These are phyloP conservation scores for Talaromyces stipitatus DNA, from an alignment of 495 filamentous ascomycete genomes.

Conservation along the genomic window DNA sequence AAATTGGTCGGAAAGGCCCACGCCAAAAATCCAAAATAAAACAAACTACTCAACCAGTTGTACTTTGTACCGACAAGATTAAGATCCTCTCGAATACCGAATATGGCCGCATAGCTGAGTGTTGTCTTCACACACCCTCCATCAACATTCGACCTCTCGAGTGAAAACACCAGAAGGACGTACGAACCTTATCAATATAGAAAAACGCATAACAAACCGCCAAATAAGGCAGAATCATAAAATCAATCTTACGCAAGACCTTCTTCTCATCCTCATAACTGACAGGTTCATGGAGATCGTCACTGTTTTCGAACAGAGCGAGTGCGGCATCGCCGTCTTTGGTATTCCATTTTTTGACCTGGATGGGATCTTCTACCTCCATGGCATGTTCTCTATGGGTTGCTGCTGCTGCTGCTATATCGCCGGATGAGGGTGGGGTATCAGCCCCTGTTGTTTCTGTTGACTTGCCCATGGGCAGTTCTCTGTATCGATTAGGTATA, in stretches of 20 bases:
- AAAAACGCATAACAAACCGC: constrained; percentile 55
- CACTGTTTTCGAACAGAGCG: constrained; percentile 33
- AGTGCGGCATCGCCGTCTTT: constrained; percentile 38
- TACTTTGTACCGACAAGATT: constrained; percentile 36
- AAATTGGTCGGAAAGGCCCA: constrained; percentile 46
- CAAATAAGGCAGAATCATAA: constrained; percentile 41
- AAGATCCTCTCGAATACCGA: constrained; percentile 45
- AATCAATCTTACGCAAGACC: constrained; percentile 49
- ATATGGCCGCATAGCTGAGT: constrained; percentile 50
- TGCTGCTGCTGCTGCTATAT: neutral
- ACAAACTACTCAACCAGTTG: constrained; percentile 37
- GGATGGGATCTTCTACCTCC: constrained; percentile 3
- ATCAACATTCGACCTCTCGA: constrained; percentile 27
- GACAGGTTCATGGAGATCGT: constrained; percentile 31
- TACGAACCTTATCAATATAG: constrained; percentile 47
- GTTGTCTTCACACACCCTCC: constrained; percentile 45
- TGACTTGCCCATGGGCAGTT: neutral
- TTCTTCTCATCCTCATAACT: constrained; percentile 31
- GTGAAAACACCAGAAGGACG: constrained; percentile 9
- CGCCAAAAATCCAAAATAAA: constrained; percentile 53
- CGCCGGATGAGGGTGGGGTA: neutral
- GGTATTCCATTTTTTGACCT: constrained; percentile 21
- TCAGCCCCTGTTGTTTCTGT: neutral
- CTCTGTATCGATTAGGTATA: neutral
- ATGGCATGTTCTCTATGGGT: neutral